Evolutionary conservation across 495 filamentous ascomycete species (phyloP).

Genomic region (Penicillium longicatenatum): DNA sequence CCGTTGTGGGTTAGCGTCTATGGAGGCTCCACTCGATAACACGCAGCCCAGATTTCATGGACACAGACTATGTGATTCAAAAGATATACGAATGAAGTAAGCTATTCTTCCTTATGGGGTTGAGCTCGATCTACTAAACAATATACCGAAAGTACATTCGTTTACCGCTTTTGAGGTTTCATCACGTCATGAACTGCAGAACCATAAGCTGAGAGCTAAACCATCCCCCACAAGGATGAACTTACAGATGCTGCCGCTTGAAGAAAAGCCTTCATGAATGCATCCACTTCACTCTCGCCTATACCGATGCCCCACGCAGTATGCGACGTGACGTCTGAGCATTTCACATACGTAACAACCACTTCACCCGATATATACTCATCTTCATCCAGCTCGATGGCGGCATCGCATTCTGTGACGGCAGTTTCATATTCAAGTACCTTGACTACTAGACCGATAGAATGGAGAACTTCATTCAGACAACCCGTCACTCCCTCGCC

Average conservation of each 20-base stretch:
- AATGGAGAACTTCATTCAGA: neutral
- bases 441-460: neutral
- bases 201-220: neutral
- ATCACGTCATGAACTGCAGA: neutral
- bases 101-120: neutral
- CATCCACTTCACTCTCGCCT: neutral
- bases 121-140: neutral
- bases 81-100: too few species aligned
- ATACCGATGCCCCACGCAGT: neutral
- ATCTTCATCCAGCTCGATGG: neutral
- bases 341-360: neutral
- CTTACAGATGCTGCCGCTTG: neutral
- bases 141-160: neutral
- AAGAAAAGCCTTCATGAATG: neutral
- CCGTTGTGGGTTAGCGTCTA: slow-evolving; percentile 15
- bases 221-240: neutral
- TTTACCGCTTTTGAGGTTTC: neutral
- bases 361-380: neutral
- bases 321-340: neutral
- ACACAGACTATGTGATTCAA: too few species aligned
- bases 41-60: too few species aligned
- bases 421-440: neutral
- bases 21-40: neutral
- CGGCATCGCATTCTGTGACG: neutral
- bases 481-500: neutral